Conservation (phyloP, 225 moss, liverwort and hornwort genomes). For the Asterella californica region DNA sequence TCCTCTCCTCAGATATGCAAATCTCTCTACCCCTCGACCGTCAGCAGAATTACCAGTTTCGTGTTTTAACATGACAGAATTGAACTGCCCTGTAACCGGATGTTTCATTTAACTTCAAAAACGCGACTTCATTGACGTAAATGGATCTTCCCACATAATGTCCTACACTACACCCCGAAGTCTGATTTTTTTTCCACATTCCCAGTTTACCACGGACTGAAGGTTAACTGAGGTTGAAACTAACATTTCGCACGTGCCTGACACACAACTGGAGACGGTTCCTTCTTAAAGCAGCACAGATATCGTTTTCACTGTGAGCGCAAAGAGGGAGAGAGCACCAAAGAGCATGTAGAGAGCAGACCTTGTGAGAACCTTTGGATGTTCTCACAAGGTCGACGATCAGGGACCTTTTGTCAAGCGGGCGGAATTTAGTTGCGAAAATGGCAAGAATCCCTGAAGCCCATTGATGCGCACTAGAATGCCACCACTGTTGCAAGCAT, state of each 20-base stretch:
- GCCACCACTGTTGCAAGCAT: constrained; percentile 93
- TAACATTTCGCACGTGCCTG: too few species aligned
- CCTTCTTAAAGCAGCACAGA: too few species aligned
- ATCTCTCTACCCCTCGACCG: not conserved
- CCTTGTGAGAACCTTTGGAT: constrained; percentile 5
- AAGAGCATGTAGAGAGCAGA: not conserved
- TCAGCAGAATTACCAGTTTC: not conserved
- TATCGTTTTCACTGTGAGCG: too few species aligned
- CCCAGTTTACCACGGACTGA: not conserved
- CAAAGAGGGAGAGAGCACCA: not conserved
- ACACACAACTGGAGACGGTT: too few species aligned
- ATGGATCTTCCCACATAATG: not conserved
- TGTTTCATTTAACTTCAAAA: not conserved
- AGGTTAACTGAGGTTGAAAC: too few species aligned
- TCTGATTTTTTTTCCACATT: not conserved
- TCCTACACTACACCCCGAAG: not conserved
- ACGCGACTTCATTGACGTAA: not conserved
- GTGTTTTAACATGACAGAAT: too few species aligned
- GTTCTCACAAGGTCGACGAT: constrained; percentile 12
- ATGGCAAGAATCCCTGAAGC: constrained; percentile 94
- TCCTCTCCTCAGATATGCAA: not conserved
- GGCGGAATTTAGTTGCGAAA: constrained; percentile 77
- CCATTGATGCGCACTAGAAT: constrained; percentile 87
- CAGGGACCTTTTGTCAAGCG: constrained; percentile 69
- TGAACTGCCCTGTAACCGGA: too few species aligned